Evolutionary conservation across 768 basidiomycete genomes (phyloP).

Genomic region (Hebeloma cylindrosporum): DNA sequence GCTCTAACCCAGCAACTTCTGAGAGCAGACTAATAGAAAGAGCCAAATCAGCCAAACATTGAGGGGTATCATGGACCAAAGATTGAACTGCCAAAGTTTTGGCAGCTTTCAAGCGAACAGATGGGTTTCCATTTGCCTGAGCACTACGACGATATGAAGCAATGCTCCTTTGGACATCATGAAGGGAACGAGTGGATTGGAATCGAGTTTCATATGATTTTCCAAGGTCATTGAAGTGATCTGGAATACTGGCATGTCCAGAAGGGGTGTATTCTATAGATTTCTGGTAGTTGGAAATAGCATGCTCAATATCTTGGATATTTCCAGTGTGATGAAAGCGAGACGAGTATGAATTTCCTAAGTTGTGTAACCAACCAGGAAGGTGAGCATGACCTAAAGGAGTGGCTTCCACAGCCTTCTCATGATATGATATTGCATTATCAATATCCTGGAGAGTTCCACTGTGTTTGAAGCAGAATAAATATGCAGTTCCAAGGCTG

Average conservation of each 20-base stretch:
- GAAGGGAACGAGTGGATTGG: constrained; percentile 16
- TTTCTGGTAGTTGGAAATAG: constrained; percentile 16
- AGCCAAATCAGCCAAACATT: constrained; percentile 13
- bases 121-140: neutral
- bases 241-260: constrained; percentile 18
- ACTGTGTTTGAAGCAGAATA: constrained; percentile 9
- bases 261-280: constrained; percentile 22
- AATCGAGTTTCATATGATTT: constrained; percentile 18
- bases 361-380: neutral
- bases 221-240: constrained; percentile 19
- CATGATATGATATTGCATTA: constrained; percentile 11
- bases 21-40: constrained; percentile 19
- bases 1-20: constrained; percentile 16
- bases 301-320: constrained; percentile 23
- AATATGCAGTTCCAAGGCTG: constrained; percentile 1
- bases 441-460: constrained; percentile 14
- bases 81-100: constrained; percentile 2
- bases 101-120: constrained; percentile 6
- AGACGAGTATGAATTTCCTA: constrained; percentile 2
- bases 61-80: neutral
- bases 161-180: constrained; percentile 15
- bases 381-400: constrained; percentile 4
- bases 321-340: constrained; percentile 12
- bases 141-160: constrained; percentile 2
- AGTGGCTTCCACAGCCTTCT: constrained; percentile 8